Conservation (phyloP, 2,329 filamentous ascomycete genomes). For the Alternaria hordeiaustralica region DNA sequence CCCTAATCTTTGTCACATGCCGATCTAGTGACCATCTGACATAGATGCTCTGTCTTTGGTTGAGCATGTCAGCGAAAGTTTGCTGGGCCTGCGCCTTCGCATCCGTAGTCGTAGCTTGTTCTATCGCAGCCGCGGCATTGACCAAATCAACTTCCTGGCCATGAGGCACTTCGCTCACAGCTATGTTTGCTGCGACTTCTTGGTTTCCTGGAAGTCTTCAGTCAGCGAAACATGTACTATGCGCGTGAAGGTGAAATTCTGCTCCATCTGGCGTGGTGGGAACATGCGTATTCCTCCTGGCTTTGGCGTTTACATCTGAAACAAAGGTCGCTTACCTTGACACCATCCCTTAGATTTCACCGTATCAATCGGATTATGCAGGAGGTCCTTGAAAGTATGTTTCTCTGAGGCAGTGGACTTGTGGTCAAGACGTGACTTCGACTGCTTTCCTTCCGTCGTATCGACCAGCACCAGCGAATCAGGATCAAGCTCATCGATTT, state of each 20-base stretch:
- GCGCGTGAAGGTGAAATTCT: too few relatives aligned
- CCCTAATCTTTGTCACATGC: conserved; percentile 44
- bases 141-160: conserved; percentile 47
- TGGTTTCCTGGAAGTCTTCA: conserved; percentile 8
- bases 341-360: conserved; percentile 29
- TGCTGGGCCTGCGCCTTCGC: conserved; percentile 25
- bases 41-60: conserved; percentile 40
- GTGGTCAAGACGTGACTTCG: conserved; percentile 26
- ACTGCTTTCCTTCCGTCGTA: conserved; percentile 5
- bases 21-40: conserved; percentile 48
- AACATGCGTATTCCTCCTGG: too few relatives aligned
- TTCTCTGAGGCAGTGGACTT: conserved; percentile 27
- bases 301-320: too few relatives aligned
- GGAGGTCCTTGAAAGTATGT: conserved; percentile 29
- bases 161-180: conserved; percentile 55
- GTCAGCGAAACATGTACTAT: too few relatives aligned
- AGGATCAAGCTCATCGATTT: conserved; percentile 1
- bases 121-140: conserved; percentile 37
- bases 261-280: too few relatives aligned
- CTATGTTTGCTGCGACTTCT: conserved; percentile 36
- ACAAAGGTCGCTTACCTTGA: conserved; percentile 14
- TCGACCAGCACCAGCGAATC: conserved; percentile 24
- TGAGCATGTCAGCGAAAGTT: conserved; percentile 27
- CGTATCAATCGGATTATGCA: conserved; percentile 34
- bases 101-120: conserved; percentile 16